Percentiles rank a stretch among this genome's conserved stretches.
These are phyloP conservation scores for rapeseed (Brassica napus) DNA, from an alignment of 345 rosid species.

Conservation along the genomic window Da-Ae NC_063450.1:42525001-42525500, in stretches of 20 bases:
- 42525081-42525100: background rate
- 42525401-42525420: slow-evolving; percentile 24
- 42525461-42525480: slow-evolving; percentile 73
- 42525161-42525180: slow-evolving; percentile 45
- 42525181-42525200: background rate
- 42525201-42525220: background rate
- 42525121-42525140: slow-evolving; percentile 77
- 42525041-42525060: background rate
- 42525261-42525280: slow-evolving; percentile 68
- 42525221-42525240: slow-evolving; percentile 7
- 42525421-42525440: slow-evolving; percentile 62
- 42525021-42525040: slow-evolving; percentile 51
- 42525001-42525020: slow-evolving; percentile 67
- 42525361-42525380: background rate
- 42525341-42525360: background rate
- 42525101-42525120: slow-evolving; percentile 53
- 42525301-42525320: slow-evolving; percentile 62
- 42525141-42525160: slow-evolving; percentile 72
- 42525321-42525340: slow-evolving; percentile 52
- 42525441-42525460: slow-evolving; percentile 62
- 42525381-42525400: background rate
- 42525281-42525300: slow-evolving; percentile 56
- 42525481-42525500: slow-evolving; percentile 94
- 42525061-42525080: background rate
- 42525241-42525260: slow-evolving; percentile 87